A percentile compares a stretch with the other conserved stretches of the same genome.
Conservation (phyloP, 495 filamentous ascomycete species). For the Cryomyces antarcticus region DNA sequence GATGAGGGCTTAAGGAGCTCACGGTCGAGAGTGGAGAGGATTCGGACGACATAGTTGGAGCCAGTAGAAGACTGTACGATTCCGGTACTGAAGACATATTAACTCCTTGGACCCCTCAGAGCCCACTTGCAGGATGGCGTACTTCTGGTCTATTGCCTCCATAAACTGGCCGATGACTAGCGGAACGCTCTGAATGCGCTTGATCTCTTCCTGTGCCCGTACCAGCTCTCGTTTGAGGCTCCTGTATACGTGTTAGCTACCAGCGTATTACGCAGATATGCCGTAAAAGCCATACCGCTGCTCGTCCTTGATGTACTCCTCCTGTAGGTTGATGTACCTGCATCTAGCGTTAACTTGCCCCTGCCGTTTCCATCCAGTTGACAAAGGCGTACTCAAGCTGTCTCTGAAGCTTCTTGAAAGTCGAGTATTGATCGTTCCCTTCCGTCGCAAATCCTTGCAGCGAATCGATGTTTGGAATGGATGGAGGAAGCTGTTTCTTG, state of each 20-base stretch:
- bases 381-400: slow-evolving; percentile 58
- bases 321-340: slow-evolving; percentile 91
- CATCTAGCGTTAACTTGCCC: slow-evolving; percentile 15
- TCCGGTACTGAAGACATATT: slow-evolving; percentile 44
- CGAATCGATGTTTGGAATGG: slow-evolving; percentile 77
- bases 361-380: neutral
- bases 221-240: slow-evolving; percentile 95
- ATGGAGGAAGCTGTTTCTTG: slow-evolving; percentile 50
- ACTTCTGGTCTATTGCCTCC: slow-evolving; percentile 99
- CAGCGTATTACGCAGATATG: neutral
- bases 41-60: slow-evolving; percentile 96
- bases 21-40: slow-evolving; percentile 93
- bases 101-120: slow-evolving; percentile 1
- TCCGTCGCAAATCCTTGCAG: slow-evolving; percentile 67
- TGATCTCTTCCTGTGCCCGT: slow-evolving; percentile 96
- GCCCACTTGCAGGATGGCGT: slow-evolving; percentile 13
- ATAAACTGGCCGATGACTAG: slow-evolving; percentile 98
- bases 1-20: slow-evolving; percentile 94
- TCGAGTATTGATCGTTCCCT: slow-evolving; percentile 80
- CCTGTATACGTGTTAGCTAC: slow-evolving; percentile 25
- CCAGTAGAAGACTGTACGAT: slow-evolving; percentile 97
- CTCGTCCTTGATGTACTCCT: slow-evolving; percentile 99
- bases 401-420: slow-evolving; percentile 83
- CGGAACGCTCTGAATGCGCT: slow-evolving; percentile 94
- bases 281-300: slow-evolving; percentile 41